phyloP scores from a whole-genome alignment of 345 rosid species.

The Arabis hirsuta region DNA sequence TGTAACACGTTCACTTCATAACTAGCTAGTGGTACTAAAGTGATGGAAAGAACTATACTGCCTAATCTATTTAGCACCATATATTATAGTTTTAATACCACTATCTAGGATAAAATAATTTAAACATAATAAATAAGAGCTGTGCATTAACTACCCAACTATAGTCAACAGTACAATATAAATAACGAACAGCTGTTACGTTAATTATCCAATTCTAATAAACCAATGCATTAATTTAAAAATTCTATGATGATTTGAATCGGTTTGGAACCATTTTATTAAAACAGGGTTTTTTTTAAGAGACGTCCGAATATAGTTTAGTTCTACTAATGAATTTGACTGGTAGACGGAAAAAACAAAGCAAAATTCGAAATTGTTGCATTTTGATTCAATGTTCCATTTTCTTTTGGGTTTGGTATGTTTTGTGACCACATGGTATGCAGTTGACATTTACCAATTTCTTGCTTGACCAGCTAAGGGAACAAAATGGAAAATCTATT shows the following conservation, averaged over 20 bases:
- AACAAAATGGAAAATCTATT: neutral
- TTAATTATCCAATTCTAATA: neutral
- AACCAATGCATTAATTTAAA: neutral
- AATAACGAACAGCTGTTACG: neutral
- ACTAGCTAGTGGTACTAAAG: neutral
- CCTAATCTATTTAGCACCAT: neutral
- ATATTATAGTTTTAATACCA: neutral
- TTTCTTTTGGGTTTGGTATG: conserved; percentile 7
- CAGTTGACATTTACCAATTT: conserved; percentile 30
- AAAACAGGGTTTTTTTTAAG: neutral
- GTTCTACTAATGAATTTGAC: conserved; percentile 15
- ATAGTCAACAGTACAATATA: neutral
- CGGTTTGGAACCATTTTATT: neutral
- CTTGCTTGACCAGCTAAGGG: conserved; percentile 4
- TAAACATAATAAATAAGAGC: neutral
- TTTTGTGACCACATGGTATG: conserved; percentile 30
- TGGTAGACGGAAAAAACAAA: conserved; percentile 3
- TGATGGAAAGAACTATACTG: neutral
- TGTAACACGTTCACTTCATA: neutral
- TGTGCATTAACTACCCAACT: neutral
- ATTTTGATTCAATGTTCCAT: neutral
- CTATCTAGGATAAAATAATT: neutral
- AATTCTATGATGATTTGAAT: neutral
- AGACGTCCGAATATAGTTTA: conserved; percentile 15
- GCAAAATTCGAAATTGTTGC: conserved; percentile 19